A percentile compares a stretch with the other conserved stretches of the same genome.
phyloP scores from a whole-genome alignment of 352 stramenopile genomes.

The Halophytophthora batemanensis region DNA sequence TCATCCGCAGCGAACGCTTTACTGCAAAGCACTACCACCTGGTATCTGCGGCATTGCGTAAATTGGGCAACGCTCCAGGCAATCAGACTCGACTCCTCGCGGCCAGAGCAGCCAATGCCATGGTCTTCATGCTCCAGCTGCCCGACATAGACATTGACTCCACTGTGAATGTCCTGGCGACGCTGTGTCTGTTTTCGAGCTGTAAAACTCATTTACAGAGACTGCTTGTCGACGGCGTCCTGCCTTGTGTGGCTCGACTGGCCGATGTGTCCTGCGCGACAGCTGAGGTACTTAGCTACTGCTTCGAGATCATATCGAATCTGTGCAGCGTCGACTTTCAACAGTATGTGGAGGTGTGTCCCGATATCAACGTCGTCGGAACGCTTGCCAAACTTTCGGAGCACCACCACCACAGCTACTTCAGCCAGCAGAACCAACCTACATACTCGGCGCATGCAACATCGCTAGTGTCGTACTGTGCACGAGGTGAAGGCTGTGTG shows the following conservation, averaged over 20 bases:
- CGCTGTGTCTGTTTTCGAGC: constrained; percentile 48
- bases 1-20: constrained; percentile 43
- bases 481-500: constrained; percentile 29
- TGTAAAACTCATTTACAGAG: constrained; percentile 34
- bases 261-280: constrained; percentile 27
- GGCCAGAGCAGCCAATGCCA: constrained; percentile 34
- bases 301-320: constrained; percentile 77
- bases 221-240: constrained; percentile 49
- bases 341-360: constrained; percentile 24
- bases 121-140: constrained; percentile 47
- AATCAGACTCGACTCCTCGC: constrained; percentile 54
- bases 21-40: constrained; percentile 34
- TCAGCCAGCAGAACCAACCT: constrained; percentile 7
- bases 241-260: constrained; percentile 50
- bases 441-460: constrained; percentile 7
- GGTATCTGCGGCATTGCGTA: constrained; percentile 49
- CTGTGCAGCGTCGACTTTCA: constrained; percentile 63
- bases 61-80: constrained; percentile 57
- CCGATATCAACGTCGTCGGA: constrained; percentile 68
- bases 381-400: constrained; percentile 73
- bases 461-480: constrained; percentile 36
- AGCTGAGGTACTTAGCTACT: constrained; percentile 38
- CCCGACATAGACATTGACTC: constrained; percentile 25
- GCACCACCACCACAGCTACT: constrained; percentile 27
- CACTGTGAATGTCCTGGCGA: constrained; percentile 44